These are phyloP conservation scores for Pichia sp. DNA, from an alignment of 1,139 yeast species.

Conservation along the genomic window DNA sequence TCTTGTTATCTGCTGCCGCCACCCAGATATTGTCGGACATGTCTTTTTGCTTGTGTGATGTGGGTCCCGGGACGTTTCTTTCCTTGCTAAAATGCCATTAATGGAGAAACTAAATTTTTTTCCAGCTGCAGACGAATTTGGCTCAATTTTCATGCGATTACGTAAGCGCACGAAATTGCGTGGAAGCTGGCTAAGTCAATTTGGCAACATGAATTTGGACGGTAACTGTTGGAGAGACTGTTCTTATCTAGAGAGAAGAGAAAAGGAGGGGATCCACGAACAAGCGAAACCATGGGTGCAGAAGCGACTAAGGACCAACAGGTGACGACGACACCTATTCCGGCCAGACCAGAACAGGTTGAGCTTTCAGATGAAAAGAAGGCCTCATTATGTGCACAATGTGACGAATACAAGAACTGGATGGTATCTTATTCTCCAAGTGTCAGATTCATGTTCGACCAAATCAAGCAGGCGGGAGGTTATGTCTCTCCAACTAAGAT, in stretches of 20 bases:
- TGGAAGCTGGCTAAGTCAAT: no score
- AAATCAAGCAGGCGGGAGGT: slow-evolving; percentile 70
- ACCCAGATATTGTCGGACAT: slow-evolving; percentile 71
- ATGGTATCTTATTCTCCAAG: slow-evolving; percentile 79
- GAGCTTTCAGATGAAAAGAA: slow-evolving; percentile 12
- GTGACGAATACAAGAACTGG: slow-evolving; percentile 79
- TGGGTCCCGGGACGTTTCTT: not conserved
- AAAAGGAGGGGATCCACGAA: no score
- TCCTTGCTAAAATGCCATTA: not conserved
- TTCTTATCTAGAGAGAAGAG: no score
- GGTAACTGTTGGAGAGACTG: no score
- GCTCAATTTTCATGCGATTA: not conserved
- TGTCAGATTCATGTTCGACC: slow-evolving; percentile 85
- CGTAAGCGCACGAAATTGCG: no score
- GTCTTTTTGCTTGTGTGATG: not conserved
- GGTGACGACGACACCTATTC: slow-evolving; percentile 9
- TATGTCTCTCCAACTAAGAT: slow-evolving; percentile 49
- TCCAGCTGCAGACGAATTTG: not conserved
- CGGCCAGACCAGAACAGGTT: slow-evolving; percentile 44
- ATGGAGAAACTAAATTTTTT: not conserved
- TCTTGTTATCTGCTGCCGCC: slow-evolving; percentile 86
- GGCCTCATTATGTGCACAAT: slow-evolving; percentile 46
- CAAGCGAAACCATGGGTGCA: no score
- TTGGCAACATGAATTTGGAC: no score
- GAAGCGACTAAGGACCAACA: not conserved